Conservation (phyloP, 352 stramenopile species). For the Phytophthora sojae region DNA sequence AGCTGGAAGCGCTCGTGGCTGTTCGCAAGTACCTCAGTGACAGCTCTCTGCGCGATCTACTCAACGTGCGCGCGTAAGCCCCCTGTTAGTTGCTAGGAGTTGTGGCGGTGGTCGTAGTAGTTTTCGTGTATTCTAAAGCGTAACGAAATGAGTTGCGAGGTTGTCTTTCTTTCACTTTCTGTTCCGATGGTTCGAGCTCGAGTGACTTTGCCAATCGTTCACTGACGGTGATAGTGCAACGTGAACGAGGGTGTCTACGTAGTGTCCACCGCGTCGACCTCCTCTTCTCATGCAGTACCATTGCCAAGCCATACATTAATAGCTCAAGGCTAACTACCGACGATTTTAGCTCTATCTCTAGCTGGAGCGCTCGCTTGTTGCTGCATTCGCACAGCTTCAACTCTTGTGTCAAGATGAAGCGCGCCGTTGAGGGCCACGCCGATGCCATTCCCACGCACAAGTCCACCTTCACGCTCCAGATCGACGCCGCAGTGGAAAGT, state of each 20-base stretch:
- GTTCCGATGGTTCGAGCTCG: no score
- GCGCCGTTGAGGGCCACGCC: conserved; percentile 9
- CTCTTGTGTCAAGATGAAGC: conserved; percentile 13
- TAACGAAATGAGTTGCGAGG: not conserved
- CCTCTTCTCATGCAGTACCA: no score
- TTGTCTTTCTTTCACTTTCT: not conserved
- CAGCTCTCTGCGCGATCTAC: conserved; percentile 68
- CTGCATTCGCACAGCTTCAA: conserved; percentile 1
- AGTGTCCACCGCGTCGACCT: no score
- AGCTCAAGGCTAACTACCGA: no score
- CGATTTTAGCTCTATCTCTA: no score
- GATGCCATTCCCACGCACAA: conserved; percentile 36
- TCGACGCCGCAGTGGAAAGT: conserved; percentile 58
- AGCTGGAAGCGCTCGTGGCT: conserved; percentile 78
- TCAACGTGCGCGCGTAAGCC: conserved; percentile 46
- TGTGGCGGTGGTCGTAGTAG: not conserved
- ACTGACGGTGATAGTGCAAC: not conserved
- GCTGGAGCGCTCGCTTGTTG: no score
- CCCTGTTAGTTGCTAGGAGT: not conserved
- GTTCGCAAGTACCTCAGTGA: conserved; percentile 80
- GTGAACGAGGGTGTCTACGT: no score
- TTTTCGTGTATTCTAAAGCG: conserved; percentile 3
- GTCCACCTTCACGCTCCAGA: conserved; percentile 68
- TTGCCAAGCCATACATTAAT: no score
- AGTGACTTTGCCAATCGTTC: not conserved